Base-by-base conservation (phyloP, 345 rosid genomes). In the Noccaea caerulescens region DNA sequence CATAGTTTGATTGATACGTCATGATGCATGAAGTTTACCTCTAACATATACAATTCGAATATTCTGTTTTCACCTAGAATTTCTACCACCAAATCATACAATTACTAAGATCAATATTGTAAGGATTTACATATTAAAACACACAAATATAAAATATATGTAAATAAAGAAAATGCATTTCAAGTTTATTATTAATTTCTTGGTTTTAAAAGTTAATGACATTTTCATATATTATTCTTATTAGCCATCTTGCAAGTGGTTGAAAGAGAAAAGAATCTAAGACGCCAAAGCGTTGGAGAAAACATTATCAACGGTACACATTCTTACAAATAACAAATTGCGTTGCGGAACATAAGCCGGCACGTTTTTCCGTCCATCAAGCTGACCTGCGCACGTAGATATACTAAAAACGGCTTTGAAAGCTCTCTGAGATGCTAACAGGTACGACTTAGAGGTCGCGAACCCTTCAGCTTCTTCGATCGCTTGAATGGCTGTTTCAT, bases 291-390 rank as follows among this genome's bases (percentile, higher is more conserved):
- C 27, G 37, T 5, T 3, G 3, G 77, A 14, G 45, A 73, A 73
- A 57, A 66, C 72, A 0, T 12, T 39, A 49, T 10, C 72, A 66
- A 66, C 23, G 60, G 3, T 57, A 57, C 72, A 66, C 72, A 57
- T 66, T 50, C 72, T 65, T 18, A 34, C 33, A 66, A 49, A 38
- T 59, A 66, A 1, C 30, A 32, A 2, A 41, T 18, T 73, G 5
- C 37, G 38, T 12, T 6, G n/a, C 1, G 52, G n/a, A 49, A 73
- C 66, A 58, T 73, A 32, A 57, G 45, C 45, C 6, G 77, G 72
- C 30, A 66, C 68, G 10, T 63, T 38, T 12, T 1, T 2, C 5
- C 0, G 13, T 73, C 66, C 72, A 39, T 39, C 4, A 65, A 73
- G 60, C 3, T 2, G 7, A 39, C 52, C 27, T 39, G 57, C 72